A percentile compares a stretch with the other conserved stretches of the same genome.
These are phyloP conservation scores for Fusarium sambucinum DNA, from an alignment of 2,329 filamentous ascomycete genomes.

Conservation along the genomic window DNA sequence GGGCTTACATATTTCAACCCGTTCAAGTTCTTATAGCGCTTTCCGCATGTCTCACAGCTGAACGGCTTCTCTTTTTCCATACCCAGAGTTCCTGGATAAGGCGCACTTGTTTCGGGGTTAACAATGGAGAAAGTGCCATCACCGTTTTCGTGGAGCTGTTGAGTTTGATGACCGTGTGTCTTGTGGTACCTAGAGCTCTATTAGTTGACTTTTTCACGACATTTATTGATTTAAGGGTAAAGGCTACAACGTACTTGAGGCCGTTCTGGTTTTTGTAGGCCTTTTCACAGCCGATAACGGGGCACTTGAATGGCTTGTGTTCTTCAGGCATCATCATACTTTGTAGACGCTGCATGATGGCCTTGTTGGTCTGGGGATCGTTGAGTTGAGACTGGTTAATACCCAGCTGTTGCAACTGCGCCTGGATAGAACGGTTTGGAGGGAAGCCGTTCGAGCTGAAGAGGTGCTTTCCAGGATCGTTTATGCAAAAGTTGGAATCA, in stretches of 20 bases:
- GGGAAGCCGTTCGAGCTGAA: slow-evolving; percentile 85
- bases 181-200: slow-evolving; percentile 71
- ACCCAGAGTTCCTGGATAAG: slow-evolving; percentile 95
- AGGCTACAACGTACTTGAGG: slow-evolving; percentile 77
- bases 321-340: slow-evolving; percentile 83
- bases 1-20: slow-evolving; percentile 88
- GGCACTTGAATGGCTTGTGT: slow-evolving; percentile 97
- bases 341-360: slow-evolving; percentile 68
- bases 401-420: slow-evolving; percentile 78
- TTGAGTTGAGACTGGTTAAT: slow-evolving; percentile 81
- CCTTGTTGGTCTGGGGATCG: slow-evolving; percentile 78
- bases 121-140: slow-evolving; percentile 99
- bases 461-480: slow-evolving; percentile 93
- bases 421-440: slow-evolving; percentile 73
- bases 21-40: slow-evolving; percentile 99
- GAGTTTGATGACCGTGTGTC: slow-evolving; percentile 93
- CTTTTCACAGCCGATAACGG: slow-evolving; percentile 98
- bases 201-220: slow-evolving; percentile 24
- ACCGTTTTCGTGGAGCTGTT: slow-evolving; percentile 95
- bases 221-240: neutral
- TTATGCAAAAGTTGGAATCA: slow-evolving; percentile 74
- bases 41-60: slow-evolving; percentile 95
- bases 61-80: slow-evolving; percentile 99
- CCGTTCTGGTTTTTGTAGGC: slow-evolving; percentile 99
- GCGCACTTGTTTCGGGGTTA: slow-evolving; percentile 92